phyloP scores from a whole-genome alignment of 768 basidiomycete species.

The Suillus ampliporus region DNA sequence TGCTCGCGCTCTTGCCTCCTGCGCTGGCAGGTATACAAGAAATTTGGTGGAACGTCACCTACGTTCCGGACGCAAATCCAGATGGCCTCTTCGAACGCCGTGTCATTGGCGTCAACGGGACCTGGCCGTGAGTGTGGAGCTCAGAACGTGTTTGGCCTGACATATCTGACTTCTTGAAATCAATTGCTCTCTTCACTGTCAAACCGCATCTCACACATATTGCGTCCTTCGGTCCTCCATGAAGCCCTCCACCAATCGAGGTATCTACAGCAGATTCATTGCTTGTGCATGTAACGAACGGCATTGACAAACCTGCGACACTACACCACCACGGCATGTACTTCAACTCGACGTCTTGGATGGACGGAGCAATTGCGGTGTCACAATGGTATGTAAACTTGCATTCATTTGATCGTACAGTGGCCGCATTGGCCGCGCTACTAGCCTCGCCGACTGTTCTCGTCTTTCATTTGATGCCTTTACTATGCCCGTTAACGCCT shows the following conservation, averaged over 20 bases:
- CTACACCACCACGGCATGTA: slow-evolving; percentile 97
- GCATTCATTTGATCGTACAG: not conserved
- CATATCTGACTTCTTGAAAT: not conserved
- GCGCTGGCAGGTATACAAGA: slow-evolving; percentile 73
- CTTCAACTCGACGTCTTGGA: slow-evolving; percentile 87
- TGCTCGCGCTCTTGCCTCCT: slow-evolving; percentile 35
- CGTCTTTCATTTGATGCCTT: not conserved
- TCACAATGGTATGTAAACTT: slow-evolving; percentile 72
- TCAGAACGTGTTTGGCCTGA: not conserved
- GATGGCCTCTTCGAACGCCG: slow-evolving; percentile 79
- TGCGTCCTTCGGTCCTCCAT: not conserved
- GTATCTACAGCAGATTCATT: slow-evolving; percentile 75
- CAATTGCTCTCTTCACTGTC: not conserved
- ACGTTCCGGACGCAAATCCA: slow-evolving; percentile 78
- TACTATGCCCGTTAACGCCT: not conserved
- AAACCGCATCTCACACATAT: not conserved
- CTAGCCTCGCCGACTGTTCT: not conserved
- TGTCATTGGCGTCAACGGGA: slow-evolving; percentile 87
- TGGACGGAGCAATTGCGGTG: slow-evolving; percentile 85
- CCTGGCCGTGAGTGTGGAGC: slow-evolving; percentile 82
- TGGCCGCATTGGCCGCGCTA: not conserved
- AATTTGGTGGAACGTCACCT: slow-evolving; percentile 92
- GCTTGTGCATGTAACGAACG: slow-evolving; percentile 78
- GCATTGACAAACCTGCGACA: slow-evolving; percentile 65
- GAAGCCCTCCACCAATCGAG: slow-evolving; percentile 82